Evolutionary conservation across 352 stramenopile genomes (phyloP).

Genomic region (Globisporangium yorkense): DNA sequence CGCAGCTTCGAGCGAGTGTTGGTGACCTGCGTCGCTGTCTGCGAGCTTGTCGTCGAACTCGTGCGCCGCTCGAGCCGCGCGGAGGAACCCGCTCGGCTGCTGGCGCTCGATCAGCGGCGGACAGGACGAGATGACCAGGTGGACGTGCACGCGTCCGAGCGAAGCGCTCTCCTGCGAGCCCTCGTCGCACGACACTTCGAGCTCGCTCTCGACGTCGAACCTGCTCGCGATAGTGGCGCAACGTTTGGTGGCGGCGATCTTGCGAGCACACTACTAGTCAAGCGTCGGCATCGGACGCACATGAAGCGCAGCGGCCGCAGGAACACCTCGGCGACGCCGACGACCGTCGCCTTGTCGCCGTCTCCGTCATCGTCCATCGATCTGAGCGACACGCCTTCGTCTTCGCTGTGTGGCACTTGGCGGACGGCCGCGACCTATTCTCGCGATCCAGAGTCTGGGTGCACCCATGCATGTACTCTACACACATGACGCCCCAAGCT

Average conservation of each 20-base stretch:
- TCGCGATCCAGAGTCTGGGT: background rate
- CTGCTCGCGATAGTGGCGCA: background rate
- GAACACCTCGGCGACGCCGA: constrained; percentile 37
- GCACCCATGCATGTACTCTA: too few relatives aligned
- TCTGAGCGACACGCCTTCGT: background rate
- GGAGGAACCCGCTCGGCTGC: constrained; percentile 31
- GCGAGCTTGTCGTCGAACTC: constrained; percentile 6
- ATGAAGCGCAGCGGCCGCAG: constrained; percentile 50
- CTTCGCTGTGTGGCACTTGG: too few relatives aligned
- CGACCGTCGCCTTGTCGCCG: constrained; percentile 13
- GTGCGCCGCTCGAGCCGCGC: constrained; percentile 15
- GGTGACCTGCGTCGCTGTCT: constrained; percentile 1
- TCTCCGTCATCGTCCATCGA: constrained; percentile 5
- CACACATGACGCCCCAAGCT: too few relatives aligned
- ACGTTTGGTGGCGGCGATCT: background rate
- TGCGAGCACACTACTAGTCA: too few relatives aligned
- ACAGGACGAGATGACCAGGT: constrained; percentile 27
- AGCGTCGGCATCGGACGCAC: constrained; percentile 9
- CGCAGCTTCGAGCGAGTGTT: background rate
- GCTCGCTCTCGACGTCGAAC: constrained; percentile 48
- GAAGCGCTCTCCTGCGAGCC: background rate
- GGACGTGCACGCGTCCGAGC: constrained; percentile 34
- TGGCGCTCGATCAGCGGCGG: constrained; percentile 29
- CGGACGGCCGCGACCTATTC: too few relatives aligned
- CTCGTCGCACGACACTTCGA: constrained; percentile 14